Evolutionary conservation across 2,329 filamentous ascomycete species (phyloP), one percentile per base, ranked within the genome.

Genomic region (Nigrograna mackinnonii): DNA sequence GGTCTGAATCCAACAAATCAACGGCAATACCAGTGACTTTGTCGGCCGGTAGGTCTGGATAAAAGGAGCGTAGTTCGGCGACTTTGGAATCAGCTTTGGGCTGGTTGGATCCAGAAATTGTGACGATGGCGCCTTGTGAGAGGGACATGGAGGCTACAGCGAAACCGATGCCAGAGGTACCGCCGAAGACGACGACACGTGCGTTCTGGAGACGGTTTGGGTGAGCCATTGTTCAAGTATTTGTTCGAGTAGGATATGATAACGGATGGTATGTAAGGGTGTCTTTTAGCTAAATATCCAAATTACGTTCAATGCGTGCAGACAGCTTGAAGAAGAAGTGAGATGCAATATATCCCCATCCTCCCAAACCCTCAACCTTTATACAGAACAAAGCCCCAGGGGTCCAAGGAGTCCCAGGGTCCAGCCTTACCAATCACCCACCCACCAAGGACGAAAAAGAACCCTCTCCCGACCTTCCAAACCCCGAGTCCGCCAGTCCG

Each of bases 81-180:
- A 83, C 63, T 28, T 82, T 77, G 2, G 59, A 57, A 37, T 77
- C 64, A 21, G 86, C 67, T 41, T 79, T 78, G 30, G 65, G 38
- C 24, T 74, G 67, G 22, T 72, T 77, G 9, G 82, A 86, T 12
- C 79, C 82, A 9, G 80, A 79, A 54, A 88, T 78, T 34, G 73
- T 77, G 11, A 87, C 78, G 13, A 56, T 62, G 22, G 78, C 79
- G 22, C 80, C 80, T 38, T 78, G 69, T 30, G 79, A 78, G 26
- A 86, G 62, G 3, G 73, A 68, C 16, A 77, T 77, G 68, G 82
- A 76, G 34, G 84, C 83, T 5, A 84, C 78, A 40, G 71, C 76
- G 49, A 76, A 82, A 22, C 84, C 85, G 28, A 88, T 85, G 35
- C 84, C 84, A 30, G 79, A 77, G 0, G 82, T 80, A 26, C 83